phyloP scores from a whole-genome alignment of 345 rosid genomes.

The Abelmoschus esculentus region DNA sequence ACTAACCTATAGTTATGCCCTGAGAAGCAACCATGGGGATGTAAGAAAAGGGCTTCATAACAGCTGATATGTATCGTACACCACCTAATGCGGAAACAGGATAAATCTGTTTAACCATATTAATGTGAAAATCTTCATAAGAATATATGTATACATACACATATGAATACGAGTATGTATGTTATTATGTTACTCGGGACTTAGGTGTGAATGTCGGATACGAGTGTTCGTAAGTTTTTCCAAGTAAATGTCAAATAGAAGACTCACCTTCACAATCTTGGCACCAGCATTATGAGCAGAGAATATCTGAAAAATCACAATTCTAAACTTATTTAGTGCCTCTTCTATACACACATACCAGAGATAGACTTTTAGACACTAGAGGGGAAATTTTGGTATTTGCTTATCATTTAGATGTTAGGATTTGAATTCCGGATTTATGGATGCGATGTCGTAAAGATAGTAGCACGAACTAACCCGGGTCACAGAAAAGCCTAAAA shows the following conservation, averaged over 20 bases:
- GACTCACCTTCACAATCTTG: conserved; percentile 45
- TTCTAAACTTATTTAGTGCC: background rate
- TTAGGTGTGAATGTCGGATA: background rate
- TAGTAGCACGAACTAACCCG: background rate
- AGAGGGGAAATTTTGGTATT: background rate
- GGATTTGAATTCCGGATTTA: background rate
- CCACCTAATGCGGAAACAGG: conserved; percentile 58
- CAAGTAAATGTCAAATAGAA: background rate
- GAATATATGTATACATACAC: background rate
- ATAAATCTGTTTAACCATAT: conserved; percentile 36
- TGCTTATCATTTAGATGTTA: too few relatives aligned
- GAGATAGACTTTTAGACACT: background rate
- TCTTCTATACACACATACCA: background rate
- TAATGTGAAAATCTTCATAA: background rate
- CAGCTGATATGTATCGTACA: conserved; percentile 36
- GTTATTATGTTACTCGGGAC: background rate
- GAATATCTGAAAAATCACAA: conserved; percentile 31
- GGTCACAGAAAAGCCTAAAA: background rate
- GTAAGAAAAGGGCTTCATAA: conserved; percentile 50
- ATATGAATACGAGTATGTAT: background rate
- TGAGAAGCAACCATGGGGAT: conserved; percentile 58
- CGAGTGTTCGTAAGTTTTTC: background rate
- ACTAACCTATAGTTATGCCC: conserved; percentile 48
- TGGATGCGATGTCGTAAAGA: background rate
- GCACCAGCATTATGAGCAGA: conserved; percentile 50